A percentile compares a stretch with the other conserved stretches of the same genome.
Conservation (phyloP, 148 eudicot genomes). For the Rhododendron griersonianum region DNA sequence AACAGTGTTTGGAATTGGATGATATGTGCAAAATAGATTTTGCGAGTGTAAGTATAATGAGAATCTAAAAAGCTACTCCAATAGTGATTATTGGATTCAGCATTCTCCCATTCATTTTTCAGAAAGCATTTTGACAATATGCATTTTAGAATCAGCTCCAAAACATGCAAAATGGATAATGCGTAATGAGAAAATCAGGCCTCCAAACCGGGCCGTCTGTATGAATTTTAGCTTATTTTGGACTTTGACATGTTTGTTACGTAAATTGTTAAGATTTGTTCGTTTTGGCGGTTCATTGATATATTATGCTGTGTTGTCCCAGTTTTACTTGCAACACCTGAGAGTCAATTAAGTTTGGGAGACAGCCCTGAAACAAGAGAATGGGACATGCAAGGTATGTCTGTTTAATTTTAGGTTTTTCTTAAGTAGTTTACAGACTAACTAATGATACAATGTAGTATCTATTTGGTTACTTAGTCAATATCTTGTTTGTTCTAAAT, state of each 20-base stretch:
- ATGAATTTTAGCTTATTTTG: neutral
- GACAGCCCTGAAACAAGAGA: slow-evolving; percentile 65
- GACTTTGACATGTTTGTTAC: neutral
- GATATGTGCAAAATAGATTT: neutral
- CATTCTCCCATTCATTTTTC: no score
- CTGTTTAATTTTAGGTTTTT: neutral
- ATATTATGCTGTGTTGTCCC: slow-evolving; percentile 12
- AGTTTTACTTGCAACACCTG: slow-evolving; percentile 63
- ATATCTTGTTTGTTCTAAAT: neutral
- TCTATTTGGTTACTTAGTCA: neutral
- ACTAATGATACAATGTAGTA: neutral
- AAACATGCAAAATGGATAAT: neutral
- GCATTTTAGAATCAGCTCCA: neutral
- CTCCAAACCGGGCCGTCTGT: neutral
- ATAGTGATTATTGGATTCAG: neutral
- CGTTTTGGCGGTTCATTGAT: neutral
- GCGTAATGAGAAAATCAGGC: neutral
- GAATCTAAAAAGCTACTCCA: neutral
- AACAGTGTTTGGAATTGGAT: neutral
- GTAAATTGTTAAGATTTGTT: neutral
- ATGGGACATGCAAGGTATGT: slow-evolving; percentile 91
- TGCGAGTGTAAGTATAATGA: neutral
- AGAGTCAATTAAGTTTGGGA: slow-evolving; percentile 46
- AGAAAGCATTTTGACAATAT: neutral
- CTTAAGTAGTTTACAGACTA: neutral